These are phyloP conservation scores for Penicillium goetzii DNA, from an alignment of 495 filamentous ascomycete genomes.

Conservation along the genomic window DNA sequence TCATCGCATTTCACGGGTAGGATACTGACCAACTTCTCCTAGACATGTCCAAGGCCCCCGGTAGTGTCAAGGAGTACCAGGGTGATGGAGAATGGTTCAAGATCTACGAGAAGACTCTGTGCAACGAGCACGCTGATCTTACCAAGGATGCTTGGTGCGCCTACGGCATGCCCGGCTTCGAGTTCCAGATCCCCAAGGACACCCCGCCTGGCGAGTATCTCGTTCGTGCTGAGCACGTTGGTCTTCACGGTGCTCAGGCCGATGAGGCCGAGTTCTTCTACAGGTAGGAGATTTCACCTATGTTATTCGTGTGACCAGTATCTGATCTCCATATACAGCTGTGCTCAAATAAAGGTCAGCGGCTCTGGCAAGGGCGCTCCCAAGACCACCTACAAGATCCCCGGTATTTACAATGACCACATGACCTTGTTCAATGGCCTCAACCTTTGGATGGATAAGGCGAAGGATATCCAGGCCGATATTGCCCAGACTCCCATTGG, in stretches of 20 bases:
- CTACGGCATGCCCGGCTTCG: constrained; percentile 21
- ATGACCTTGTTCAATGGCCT: constrained; percentile 29
- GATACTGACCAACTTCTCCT: constrained; percentile 21
- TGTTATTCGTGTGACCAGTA: background rate
- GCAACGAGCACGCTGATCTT: constrained; percentile 38
- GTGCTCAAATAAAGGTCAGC: constrained; percentile 61
- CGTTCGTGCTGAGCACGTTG: constrained; percentile 63
- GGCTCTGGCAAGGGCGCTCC: constrained; percentile 55
- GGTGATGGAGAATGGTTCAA: constrained; percentile 58
- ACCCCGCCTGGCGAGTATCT: constrained; percentile 63
- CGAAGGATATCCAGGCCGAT: constrained; percentile 15
- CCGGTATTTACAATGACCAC: constrained; percentile 52
- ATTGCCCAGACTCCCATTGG: constrained; percentile 25
- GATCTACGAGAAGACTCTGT: constrained; percentile 44
- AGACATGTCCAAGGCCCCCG: constrained; percentile 52
- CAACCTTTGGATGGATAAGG: constrained; percentile 25
- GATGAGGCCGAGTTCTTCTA: constrained; percentile 31
- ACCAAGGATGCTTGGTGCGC: constrained; percentile 27
- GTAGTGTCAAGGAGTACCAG: constrained; percentile 43
- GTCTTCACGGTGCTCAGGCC: constrained; percentile 24
- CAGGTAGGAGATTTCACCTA: constrained; percentile 12
- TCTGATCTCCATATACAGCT: constrained; percentile 28
- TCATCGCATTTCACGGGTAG: background rate
- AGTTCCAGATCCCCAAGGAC: constrained; percentile 56
- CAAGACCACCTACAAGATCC: constrained; percentile 49